phyloP scores from a whole-genome alignment of 73 alveolate genomes.

The Paraurostyla sp. region DNA sequence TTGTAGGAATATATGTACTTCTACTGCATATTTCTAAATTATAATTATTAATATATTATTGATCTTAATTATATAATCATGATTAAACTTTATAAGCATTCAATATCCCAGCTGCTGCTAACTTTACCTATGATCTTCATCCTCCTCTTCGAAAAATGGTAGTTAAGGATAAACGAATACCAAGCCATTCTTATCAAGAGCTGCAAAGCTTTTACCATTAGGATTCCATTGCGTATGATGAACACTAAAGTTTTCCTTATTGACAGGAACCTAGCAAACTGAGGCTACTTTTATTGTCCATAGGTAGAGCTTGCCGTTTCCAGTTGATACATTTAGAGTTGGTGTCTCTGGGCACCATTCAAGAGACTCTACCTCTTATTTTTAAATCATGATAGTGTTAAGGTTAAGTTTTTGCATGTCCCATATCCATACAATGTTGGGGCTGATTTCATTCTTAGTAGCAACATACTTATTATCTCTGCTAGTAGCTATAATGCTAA shows the following conservation, averaged over 20 bases:
- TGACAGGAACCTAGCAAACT: slow-evolving; percentile 87
- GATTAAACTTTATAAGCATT: too few species aligned
- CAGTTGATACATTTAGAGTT: slow-evolving; percentile 87
- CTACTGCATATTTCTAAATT: slow-evolving; percentile 38
- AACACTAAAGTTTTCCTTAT: slow-evolving; percentile 78
- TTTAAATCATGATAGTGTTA: slow-evolving; percentile 84
- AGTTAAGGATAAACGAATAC: slow-evolving; percentile 41
- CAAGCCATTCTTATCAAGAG: slow-evolving; percentile 31
- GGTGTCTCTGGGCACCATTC: slow-evolving; percentile 89
- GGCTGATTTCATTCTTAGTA: slow-evolving; percentile 87
- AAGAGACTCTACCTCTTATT: slow-evolving; percentile 80
- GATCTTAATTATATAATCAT: not conserved
- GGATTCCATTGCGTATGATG: slow-evolving; percentile 90
- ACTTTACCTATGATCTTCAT: not conserved
- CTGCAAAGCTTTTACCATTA: slow-evolving; percentile 79
- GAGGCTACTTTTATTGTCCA: slow-evolving; percentile 93
- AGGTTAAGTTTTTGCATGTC: slow-evolving; percentile 77
- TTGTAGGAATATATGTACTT: slow-evolving; percentile 15
- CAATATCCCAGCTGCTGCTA: not conserved
- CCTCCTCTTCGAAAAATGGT: not conserved
- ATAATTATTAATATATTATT: slow-evolving; percentile 14
- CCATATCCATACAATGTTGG: slow-evolving; percentile 91
- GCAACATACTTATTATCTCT: slow-evolving; percentile 76
- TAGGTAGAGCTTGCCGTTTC: slow-evolving; percentile 86
- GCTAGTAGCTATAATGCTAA: slow-evolving; percentile 64